Evolutionary conservation across 441 rosid species (phyloP), one percentile per base, ranked within the genome.

Genomic region (Codiaeum variegatum): DNA sequence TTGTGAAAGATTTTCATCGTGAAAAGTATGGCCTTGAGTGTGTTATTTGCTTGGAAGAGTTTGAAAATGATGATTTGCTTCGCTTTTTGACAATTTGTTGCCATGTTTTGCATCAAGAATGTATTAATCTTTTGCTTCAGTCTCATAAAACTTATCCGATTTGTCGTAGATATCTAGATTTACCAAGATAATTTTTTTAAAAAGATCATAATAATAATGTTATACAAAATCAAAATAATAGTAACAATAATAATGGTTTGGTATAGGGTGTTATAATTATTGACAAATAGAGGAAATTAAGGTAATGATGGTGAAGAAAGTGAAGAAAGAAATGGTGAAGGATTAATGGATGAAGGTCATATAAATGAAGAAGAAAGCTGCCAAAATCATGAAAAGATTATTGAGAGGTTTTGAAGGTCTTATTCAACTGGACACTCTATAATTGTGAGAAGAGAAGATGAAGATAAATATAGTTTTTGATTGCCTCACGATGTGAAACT

Each of bases 131-230:
- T 0, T 94, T 97, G 99, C 90, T 94, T 18, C 78, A 75, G 2
- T 84, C 89, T 3, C 87, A 91, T 79, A 91, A 86, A 73, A 88
- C 97, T 1, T 94, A 98, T 13, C 99, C 97, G 0, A 92, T 94
- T 54, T 94, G 98, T 78, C 95, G 97, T 0, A 78, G 83, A 18
- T 82, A 88, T 31, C 84, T 94, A 1, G 94, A 90, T 65, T 77
- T 85, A 52, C 85, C 86, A 9, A 81, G 64, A n/a, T 79, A 76
- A 62, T 58, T 75, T 8, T 18, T 84, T 42, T 83, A 82, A 26
- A 87, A 80, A 49, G 68, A 77, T 51, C 82, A 46, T 0, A 72
- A 76, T 59, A 71, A 60, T n/a, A n/a, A n/a, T 28, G 66, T 47
- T 15, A 38, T 51, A 66, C 68, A 73, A 8, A 78, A 67, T 19